Evolutionary conservation across 2,329 filamentous ascomycete species (phyloP), one percentile per base, ranked within the genome.

Genomic region (Coniochaeta prunicola): DNA sequence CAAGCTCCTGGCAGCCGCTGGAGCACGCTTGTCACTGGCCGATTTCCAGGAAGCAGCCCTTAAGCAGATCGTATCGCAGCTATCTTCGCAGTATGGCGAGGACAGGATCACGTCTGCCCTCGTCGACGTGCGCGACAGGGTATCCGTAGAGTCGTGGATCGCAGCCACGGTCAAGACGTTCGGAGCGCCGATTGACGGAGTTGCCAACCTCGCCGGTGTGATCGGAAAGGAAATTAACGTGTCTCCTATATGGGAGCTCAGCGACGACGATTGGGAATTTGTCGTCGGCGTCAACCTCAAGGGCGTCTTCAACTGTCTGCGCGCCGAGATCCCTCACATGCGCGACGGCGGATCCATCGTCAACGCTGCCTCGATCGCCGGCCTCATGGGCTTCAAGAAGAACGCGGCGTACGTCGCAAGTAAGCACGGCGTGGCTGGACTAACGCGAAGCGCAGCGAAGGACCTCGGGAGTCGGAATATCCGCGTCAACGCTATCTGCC

Each of bases 11-110:
- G 73, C 75, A 59, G 64, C 68, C 1, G 70, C 71, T 28, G 79
- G 79, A 28, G 79, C 78, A 1, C 69, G 61, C 4, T 64, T 83
- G 5, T 78, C 79, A 5, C 68, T 82, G 3, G 77, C 75, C 9
- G 81, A 83, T 63, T 68, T 81, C 57, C 71, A 76, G 53, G 61
- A 68, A 10, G 63, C 66, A 0, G 67, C 69, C 0, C 71, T 82
- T 1, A 60, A 68, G 8, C 63, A 61, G n/a, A 65, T 64, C 6
- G 57, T 62, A 21, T 38, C 59, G 6, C 56, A 55, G 53, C 30
- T 55, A 6, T 55, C 53, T 9, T 19, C 15, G 30, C 53, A 36
- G 30, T 36, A 50, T 28, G 45, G 45, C 28, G 30, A 55, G 26
- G 53, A 55, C 53, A 50, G 17, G 45, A 28, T 55, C 53, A 33